These are phyloP conservation scores for Eutrema yunnanense DNA, from an alignment of 345 rosid genomes.

Conservation along the genomic window DNA sequence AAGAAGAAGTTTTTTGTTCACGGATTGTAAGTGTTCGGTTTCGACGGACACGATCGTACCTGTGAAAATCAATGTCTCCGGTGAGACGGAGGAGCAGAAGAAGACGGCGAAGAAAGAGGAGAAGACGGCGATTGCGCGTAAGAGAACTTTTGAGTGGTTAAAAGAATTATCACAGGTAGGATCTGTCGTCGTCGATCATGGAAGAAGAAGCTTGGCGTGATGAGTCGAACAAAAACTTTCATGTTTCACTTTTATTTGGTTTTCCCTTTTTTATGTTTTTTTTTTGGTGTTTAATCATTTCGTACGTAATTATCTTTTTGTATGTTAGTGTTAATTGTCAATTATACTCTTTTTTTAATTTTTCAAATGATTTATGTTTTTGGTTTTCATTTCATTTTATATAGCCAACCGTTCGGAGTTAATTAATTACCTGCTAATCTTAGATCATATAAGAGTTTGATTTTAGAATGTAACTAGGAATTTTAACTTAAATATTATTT, in stretches of 20 bases:
- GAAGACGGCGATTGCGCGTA: constrained; percentile 58
- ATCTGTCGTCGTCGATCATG: constrained; percentile 31
- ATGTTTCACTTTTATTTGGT: constrained; percentile 18
- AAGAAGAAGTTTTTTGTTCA: constrained; percentile 34
- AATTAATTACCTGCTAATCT: too few relatives aligned
- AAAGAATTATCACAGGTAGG: constrained; percentile 68
- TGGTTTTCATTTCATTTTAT: not conserved
- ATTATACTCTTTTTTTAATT: not conserved
- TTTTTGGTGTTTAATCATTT: constrained; percentile 19
- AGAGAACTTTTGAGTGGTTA: constrained; percentile 82
- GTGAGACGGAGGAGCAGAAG: constrained; percentile 35
- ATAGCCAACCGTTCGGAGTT: not conserved
- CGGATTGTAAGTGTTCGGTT: constrained; percentile 63
- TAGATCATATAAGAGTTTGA: too few relatives aligned
- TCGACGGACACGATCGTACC: constrained; percentile 37
- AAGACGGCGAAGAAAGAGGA: constrained; percentile 38
- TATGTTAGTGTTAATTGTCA: constrained; percentile 24
- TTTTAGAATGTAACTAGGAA: too few relatives aligned
- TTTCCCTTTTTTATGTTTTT: not conserved
- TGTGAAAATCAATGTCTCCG: constrained; percentile 3
- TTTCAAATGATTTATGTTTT: not conserved
- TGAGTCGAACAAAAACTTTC: not conserved
- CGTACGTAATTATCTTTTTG: constrained; percentile 15
- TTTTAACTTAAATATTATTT: too few relatives aligned
- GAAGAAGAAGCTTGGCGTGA: constrained; percentile 30